phyloP scores from a whole-genome alignment of 495 filamentous ascomycete genomes.

The Trichoderma reesei region DNA sequence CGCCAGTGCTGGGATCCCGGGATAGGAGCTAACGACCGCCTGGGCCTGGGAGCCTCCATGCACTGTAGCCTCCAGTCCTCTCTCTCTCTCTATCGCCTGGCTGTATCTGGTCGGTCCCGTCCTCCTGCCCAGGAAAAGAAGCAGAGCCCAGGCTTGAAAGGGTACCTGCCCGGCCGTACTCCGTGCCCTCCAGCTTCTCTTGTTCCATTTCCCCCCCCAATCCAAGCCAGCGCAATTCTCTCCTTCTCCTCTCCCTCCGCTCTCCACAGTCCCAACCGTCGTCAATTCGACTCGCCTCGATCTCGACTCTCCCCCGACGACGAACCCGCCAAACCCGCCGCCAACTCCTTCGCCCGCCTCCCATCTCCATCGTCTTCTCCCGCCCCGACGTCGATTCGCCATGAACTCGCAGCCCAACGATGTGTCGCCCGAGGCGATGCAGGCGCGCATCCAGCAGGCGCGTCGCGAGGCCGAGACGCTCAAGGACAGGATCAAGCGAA shows the following conservation, averaged over 20 bases:
- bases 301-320: slow-evolving; percentile 14
- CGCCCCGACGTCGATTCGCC: slow-evolving; percentile 8
- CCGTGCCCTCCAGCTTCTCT: too few relatives aligned
- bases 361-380: slow-evolving; percentile 13
- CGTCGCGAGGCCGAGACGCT: slow-evolving; percentile 94
- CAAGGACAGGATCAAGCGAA: slow-evolving; percentile 98
- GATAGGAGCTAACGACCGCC: slow-evolving; percentile 9
- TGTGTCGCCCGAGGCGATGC: slow-evolving; percentile 52
- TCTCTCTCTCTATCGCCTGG: too few relatives aligned
- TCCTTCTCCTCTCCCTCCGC: slow-evolving; percentile 22
- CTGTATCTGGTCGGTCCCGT: too few relatives aligned
- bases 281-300: too few relatives aligned
- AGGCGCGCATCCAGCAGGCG: slow-evolving; percentile 83
- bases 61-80: too few relatives aligned
- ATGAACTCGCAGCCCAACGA: slow-evolving; percentile 46
- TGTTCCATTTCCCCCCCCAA: slow-evolving; percentile 18
- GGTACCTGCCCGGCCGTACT: too few relatives aligned
- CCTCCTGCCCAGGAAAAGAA: too few relatives aligned
- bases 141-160: too few relatives aligned
- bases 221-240: slow-evolving; percentile 7
- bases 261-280: slow-evolving; percentile 20
- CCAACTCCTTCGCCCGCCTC: slow-evolving; percentile 17
- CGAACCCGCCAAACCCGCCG: slow-evolving; percentile 19
- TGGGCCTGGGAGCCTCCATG: too few relatives aligned
- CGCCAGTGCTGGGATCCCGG: too few relatives aligned